Conservation (phyloP, 2,329 filamentous ascomycete genomes). For the Neoascochyta sp. region DNA sequence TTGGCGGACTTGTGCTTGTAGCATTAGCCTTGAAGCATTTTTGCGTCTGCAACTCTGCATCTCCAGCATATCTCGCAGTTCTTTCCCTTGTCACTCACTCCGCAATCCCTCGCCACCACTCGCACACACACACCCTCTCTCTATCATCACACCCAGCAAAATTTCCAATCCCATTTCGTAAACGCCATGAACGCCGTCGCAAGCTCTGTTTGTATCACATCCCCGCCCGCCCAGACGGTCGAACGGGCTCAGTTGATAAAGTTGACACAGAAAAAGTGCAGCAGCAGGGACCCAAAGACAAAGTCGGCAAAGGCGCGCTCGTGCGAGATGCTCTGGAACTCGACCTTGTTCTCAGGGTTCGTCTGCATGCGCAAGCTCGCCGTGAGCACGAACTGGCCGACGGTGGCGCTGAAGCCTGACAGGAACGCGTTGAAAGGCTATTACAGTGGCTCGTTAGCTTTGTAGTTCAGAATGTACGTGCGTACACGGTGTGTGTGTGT, state of each 20-base stretch:
- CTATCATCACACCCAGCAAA: no score
- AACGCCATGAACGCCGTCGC: no score
- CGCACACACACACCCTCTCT: not conserved
- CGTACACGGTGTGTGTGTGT: no score
- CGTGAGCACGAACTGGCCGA: constrained; percentile 96
- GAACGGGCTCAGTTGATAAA: constrained; percentile 97
- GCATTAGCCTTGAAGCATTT: no score
- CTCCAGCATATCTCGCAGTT: no score
- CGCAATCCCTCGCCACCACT: not conserved
- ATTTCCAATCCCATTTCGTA: no score
- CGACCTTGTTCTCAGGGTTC: constrained; percentile 72
- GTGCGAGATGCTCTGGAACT: constrained; percentile 72
- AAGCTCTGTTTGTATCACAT: no score
- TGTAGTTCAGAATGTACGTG: no score
- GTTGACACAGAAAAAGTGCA: constrained; percentile 99
- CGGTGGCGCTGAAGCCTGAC: constrained; percentile 87
- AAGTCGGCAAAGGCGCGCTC: constrained; percentile 96
- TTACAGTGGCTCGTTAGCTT: not conserved
- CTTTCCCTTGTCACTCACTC: not conserved
- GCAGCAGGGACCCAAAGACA: constrained; percentile 86
- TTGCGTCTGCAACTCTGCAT: no score
- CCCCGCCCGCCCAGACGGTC: no score
- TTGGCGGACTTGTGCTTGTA: no score
- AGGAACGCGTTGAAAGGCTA: constrained; percentile 99
- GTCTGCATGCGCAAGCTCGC: constrained; percentile 90